Evolutionary conservation across 2,329 filamentous ascomycete species (phyloP), one percentile per base, ranked within the genome.

Genomic region (Penicillium sp.): DNA sequence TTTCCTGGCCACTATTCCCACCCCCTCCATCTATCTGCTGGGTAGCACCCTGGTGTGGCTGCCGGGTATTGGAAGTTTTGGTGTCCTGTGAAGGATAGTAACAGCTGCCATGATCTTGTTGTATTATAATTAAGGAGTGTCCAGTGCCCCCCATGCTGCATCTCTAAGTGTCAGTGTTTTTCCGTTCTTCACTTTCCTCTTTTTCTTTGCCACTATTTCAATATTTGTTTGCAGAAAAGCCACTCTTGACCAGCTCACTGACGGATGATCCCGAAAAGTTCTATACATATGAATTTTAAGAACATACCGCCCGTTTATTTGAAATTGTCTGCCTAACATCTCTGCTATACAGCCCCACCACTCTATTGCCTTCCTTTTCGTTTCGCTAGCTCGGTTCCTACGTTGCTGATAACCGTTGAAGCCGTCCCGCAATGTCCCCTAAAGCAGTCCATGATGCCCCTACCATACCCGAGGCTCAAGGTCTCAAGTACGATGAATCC

Each of bases 401-500:
- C 24, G 15, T 23, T 10, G 7, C 9, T 36, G 9, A 30, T 15
- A 26, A 29, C 34, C 1, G 21, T 23, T 26, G 10, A 29, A 15
- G n/a, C 4, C n/a, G 9, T 23, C 32, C 17, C 46, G 27, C 33
- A 15, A 69, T 69, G 67, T 55, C 66, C 8, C 53, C 59, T 7
- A 68, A 62, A 44, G 43, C 42, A 26, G 43, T 50, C 33, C 61
- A 63, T 21, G 54, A 61, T 42, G 56, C 51, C 13, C 29, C 37
- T 24, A 48, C 61, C 24, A 55, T 71, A 18, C 69, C 67, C n/a
- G 68, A 71, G 55, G 66, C 61, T 24, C 58, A 64, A 29, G 69
- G 68, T 12, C 53, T 71, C 33, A 66, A 59, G 43, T 72, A 72
- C 55, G 68, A 71, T 48, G 67, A 72, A 58, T 68, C 65, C 40